These are phyloP conservation scores for Suillus clintonianus DNA, from an alignment of 768 basidiomycete genomes.

Conservation along the genomic window DNA sequence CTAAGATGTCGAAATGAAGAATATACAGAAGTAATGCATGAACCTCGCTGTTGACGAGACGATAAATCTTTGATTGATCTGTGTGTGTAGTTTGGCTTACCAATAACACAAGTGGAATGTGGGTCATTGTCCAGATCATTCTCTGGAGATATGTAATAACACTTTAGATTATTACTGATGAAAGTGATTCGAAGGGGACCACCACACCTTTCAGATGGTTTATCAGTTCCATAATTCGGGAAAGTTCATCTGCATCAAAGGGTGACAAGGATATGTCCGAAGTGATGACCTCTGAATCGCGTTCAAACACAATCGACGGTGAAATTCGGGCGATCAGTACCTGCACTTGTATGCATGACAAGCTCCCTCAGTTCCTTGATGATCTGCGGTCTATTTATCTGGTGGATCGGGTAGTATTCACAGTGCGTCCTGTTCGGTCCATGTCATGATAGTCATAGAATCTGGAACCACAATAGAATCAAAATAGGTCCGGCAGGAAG, in stretches of 20 bases:
- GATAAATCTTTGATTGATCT: neutral
- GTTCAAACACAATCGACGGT: neutral
- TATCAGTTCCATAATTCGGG: conserved; percentile 4
- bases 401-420: neutral
- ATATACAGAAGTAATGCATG: conserved; percentile 2
- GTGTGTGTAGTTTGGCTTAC: neutral
- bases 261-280: conserved; percentile 6
- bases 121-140: neutral
- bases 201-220: conserved; percentile 2
- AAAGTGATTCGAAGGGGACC: neutral
- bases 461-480: neutral
- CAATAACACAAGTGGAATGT: conserved; percentile 10
- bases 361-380: conserved; percentile 8
- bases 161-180: neutral
- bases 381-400: neutral
- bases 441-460: neutral
- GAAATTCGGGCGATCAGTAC: neutral
- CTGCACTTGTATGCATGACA: conserved; percentile 5
- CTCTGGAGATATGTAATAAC: neutral
- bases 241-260: conserved; percentile 6
- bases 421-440: conserved; percentile 4
- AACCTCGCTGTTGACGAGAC: neutral
- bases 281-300: conserved; percentile 1
- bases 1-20: neutral
- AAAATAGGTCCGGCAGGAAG: neutral